phyloP scores from a whole-genome alignment of 2,329 filamentous ascomycete genomes.

The Davidsoniella eucalypti region DNA sequence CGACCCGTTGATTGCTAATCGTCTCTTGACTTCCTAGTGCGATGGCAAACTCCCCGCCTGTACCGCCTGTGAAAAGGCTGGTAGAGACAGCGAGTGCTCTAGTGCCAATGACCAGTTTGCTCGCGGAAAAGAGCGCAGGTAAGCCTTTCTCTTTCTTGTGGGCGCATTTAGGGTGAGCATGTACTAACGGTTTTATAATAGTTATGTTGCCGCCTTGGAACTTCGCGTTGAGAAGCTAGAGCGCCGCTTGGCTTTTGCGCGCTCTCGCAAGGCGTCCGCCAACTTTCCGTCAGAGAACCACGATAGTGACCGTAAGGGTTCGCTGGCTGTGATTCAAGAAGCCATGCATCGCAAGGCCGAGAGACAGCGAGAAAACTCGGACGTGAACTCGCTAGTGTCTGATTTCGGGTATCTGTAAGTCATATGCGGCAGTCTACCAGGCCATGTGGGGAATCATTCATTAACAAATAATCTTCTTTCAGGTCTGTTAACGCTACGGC shows the following conservation, averaged over 20 bases:
- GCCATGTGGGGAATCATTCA: neutral
- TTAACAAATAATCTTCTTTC: conserved; percentile 2
- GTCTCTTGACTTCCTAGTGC: conserved; percentile 35
- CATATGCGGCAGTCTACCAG: neutral
- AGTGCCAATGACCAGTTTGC: conserved; percentile 94
- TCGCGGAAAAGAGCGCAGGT: conserved; percentile 84
- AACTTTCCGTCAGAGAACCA: conserved; percentile 27
- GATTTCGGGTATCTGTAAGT: conserved; percentile 81
- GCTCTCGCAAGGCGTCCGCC: conserved; percentile 54
- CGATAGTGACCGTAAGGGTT: conserved; percentile 43
- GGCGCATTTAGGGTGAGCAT: neutral
- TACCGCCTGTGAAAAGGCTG: conserved; percentile 85
- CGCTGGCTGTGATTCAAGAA: conserved; percentile 42
- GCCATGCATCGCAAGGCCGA: conserved; percentile 49
- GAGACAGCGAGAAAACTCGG: conserved; percentile 56
- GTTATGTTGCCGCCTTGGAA: conserved; percentile 91
- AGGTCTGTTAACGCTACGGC: conserved; percentile 91
- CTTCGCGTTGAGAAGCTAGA: conserved; percentile 78
- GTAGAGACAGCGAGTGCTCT: conserved; percentile 73
- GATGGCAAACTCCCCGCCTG: conserved; percentile 93
- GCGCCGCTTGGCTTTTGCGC: conserved; percentile 53
- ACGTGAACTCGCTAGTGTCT: conserved; percentile 82
- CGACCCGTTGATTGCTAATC: neutral
- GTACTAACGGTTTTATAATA: conserved; percentile 18
- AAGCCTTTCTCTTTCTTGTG: conserved; percentile 13